Percentiles rank a stretch among this genome's conserved stretches.
Conservation (phyloP, 2,329 filamentous ascomycete species). For the Colletotrichum agaves region DNA sequence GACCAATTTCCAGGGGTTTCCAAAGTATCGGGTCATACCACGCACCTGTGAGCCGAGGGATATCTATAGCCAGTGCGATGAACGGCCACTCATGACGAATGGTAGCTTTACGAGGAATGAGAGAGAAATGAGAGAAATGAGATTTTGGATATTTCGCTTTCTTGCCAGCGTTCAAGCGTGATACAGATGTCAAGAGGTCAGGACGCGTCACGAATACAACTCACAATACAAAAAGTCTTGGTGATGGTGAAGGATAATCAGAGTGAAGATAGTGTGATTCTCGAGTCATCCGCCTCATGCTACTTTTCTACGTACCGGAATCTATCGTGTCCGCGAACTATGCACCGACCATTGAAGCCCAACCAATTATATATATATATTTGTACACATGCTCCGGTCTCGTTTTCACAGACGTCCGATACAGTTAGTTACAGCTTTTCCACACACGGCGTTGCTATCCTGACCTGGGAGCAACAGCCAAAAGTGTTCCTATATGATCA, state of each 20-base stretch:
- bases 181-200: neutral
- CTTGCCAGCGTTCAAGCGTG: neutral
- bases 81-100: constrained; percentile 42
- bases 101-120: neutral
- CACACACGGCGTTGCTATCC: neutral
- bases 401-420: neutral
- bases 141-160: neutral
- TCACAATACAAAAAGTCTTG: no score
- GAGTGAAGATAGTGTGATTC: constrained; percentile 35
- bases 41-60: constrained; percentile 61
- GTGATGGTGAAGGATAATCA: neutral
- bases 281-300: constrained; percentile 10
- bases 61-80: constrained; percentile 55
- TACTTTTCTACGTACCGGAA: constrained; percentile 5
- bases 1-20: constrained; percentile 63
- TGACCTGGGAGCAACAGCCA: neutral
- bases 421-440: constrained; percentile 12
- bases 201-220: no score
- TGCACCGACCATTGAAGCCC: constrained; percentile 14
- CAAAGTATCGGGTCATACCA: constrained; percentile 74
- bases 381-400: constrained; percentile 13
- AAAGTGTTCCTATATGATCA: neutral
- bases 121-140: constrained; percentile 12
- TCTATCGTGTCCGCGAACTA: constrained; percentile 17
- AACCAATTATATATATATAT: constrained; percentile 24